Base-by-base conservation (phyloP, 805 yeast species). In the Lipomyces mesembrius region DNA sequence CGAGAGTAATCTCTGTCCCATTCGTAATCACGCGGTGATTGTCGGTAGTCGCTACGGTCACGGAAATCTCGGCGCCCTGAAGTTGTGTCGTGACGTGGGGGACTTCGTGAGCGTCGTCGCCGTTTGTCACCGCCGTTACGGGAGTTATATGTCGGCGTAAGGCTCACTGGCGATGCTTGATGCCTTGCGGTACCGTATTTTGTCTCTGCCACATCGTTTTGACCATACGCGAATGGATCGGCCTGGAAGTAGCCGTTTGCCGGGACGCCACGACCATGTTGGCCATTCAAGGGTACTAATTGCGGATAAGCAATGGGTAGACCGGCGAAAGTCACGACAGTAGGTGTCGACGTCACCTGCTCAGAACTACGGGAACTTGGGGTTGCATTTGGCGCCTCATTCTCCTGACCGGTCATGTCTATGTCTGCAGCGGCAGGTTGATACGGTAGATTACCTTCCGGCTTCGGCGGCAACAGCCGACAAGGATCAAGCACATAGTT, bases 401-500 rank as follows among this genome's bases (percentile, higher is more conserved):
- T 58, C 32, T 29, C 54, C 39, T 29, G 22, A 7, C 12, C 20
- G 4, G n/a, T 46, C 37, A 17, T 14, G 12, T 14, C 27, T 17
- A 12, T 17, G 39, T 60, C 58, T 12, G 29, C 6, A 32, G 9
- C 9, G 59, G 17, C 39, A 12, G 34, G 6, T 9, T 52, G 55
- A 52, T 52, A 49, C 22, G 67, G 70, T 22, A 66, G 59, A 8
- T 37, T 8, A 25, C 65, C 72, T 25, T 69, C 72, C 8, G 60
- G 25, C 29, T 64, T 52, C 2, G 65, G 58, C 11, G 72, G 71
- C 3, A 64, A 25, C 17, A 64, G 59, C 17, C 72, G 56, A 58
- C 68, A 61, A 22, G 71, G 57, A 53, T 69, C 72, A 14, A 61
- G 55, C 7, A 69, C 71, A 46, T 69, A 69, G 9, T 57, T 43